A percentile compares a stretch with the other conserved stretches of the same genome.
phyloP scores from a whole-genome alignment of 345 rosid genomes.

The Citrus trifoliata region DNA sequence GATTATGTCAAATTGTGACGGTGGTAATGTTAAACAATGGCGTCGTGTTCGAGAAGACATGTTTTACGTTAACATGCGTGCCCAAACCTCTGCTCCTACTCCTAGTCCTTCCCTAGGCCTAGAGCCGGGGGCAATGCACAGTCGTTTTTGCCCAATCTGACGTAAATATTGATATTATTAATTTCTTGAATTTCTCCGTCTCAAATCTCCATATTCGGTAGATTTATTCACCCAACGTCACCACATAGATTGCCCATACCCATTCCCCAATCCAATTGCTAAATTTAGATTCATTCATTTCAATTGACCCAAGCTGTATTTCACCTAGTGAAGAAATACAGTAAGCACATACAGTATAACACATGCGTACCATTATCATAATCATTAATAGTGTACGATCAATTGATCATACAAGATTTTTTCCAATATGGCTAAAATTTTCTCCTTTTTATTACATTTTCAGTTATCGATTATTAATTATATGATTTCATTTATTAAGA shows the following conservation, averaged over 20 bases:
- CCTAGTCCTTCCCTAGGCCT: background rate
- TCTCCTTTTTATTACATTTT: too few species aligned
- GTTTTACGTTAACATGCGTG: conserved; percentile 22
- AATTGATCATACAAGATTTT: too few species aligned
- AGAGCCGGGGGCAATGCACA: conserved; percentile 1
- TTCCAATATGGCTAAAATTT: too few species aligned
- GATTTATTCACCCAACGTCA: background rate
- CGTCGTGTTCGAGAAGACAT: conserved; percentile 6
- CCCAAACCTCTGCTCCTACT: background rate
- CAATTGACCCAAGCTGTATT: background rate
- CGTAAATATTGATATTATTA: background rate
- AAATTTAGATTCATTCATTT: background rate
- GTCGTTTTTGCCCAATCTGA: background rate
- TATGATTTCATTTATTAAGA: too few species aligned
- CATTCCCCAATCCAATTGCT: background rate
- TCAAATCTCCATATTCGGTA: background rate
- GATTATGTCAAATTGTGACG: background rate
- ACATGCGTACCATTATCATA: too few species aligned
- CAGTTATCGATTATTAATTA: too few species aligned
- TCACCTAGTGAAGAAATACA: too few species aligned
- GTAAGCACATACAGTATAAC: too few species aligned
- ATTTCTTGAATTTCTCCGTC: background rate
- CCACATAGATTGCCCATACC: background rate
- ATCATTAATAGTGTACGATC: too few species aligned
- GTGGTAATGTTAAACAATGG: background rate